Evolutionary conservation across 225 moss, liverwort and hornwort species (phyloP), one percentile per base, ranked within the genome.

Genomic region (Lunularia cruciata): DNA sequence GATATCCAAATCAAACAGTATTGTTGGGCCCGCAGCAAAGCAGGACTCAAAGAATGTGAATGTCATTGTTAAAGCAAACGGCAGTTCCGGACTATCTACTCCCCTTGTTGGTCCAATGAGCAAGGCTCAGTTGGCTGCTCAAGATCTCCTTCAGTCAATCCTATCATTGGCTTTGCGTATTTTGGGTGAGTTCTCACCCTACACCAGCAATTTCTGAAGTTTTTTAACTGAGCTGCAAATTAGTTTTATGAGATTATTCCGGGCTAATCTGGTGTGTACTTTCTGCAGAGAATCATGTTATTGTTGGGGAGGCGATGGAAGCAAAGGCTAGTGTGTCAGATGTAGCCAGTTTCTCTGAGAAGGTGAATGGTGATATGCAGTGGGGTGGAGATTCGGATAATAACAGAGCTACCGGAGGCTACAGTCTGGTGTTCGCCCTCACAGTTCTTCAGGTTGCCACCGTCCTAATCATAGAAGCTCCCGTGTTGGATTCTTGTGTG

Each of bases 301-400:
- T 91, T 38, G 96, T 92, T 19, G 92, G 92, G 48, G 96, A 98
- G 84, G 83, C 90, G 46, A 89, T 93, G 83, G 96, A 98, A 80
- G 86, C 88, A 53, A 92, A 92, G 68, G 90, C 90, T 55, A 81
- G 78, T 65, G 78, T 87, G 31, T 84, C 88, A 18, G 92, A 96
- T 83, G 64, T 80, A 68, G 83, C 80, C 14, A 86, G 83, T 65
- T 82, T 84, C 65, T 84, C 87, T 67, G 84, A 85, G 63, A 92
- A 81, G 69, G 82, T 82, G 63, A 90, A 98, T 72, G 90, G 92
- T 56, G 90, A 92, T 68, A 47, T 79, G 74, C 86, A 88, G 68
- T 93, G 96, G 92, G 87, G 82, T 71, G 86, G 87, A 70, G 92
- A 98, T 60, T 83, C 86, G 54, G 96, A 98, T 77, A 75, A 84